Conservation (phyloP, 371 early-diverging fungal genomes). For the Mucor piriformis region DNA sequence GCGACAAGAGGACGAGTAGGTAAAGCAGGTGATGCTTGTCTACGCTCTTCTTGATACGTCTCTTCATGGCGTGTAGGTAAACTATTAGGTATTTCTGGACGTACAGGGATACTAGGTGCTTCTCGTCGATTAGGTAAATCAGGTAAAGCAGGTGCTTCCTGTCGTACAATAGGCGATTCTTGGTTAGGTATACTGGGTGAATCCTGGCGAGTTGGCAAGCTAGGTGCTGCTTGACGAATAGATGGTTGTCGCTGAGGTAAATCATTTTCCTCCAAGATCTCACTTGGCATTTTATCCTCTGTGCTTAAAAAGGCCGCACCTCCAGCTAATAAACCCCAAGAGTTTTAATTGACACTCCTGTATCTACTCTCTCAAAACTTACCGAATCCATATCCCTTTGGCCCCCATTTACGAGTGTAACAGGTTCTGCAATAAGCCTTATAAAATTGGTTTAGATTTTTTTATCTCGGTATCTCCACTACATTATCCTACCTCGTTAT, state of each 20-base stretch:
- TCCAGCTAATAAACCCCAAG: constrained; percentile 30
- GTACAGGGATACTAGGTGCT: not conserved
- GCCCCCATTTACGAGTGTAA: constrained; percentile 54
- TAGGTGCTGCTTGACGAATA: not conserved
- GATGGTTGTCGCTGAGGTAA: not conserved
- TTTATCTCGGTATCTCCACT: not conserved
- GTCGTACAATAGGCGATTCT: not conserved
- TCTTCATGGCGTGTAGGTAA: too few relatives aligned
- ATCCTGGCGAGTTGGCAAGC: too few relatives aligned
- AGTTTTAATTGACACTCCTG: too few relatives aligned
- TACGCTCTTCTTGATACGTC: too few relatives aligned
- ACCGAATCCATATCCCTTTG: constrained; percentile 59
- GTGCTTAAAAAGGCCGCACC: constrained; percentile 54
- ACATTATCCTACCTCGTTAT: constrained; percentile 33
- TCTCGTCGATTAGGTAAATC: not conserved
- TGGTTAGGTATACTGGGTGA: not conserved
- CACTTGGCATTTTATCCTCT: constrained; percentile 49
- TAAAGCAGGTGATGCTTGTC: not conserved
- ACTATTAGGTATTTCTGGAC: too few relatives aligned
- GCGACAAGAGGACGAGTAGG: constrained; percentile 3
- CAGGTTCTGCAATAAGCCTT: constrained; percentile 55
- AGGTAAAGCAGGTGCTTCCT: not conserved
- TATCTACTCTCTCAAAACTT: constrained; percentile 1
- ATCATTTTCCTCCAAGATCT: constrained; percentile 34
- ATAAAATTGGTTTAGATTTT: not conserved